Evolutionary conservation across 2,329 filamentous ascomycete species (phyloP), one percentile per base, ranked within the genome.

Genomic region (Dothideomycetidae sp.): DNA sequence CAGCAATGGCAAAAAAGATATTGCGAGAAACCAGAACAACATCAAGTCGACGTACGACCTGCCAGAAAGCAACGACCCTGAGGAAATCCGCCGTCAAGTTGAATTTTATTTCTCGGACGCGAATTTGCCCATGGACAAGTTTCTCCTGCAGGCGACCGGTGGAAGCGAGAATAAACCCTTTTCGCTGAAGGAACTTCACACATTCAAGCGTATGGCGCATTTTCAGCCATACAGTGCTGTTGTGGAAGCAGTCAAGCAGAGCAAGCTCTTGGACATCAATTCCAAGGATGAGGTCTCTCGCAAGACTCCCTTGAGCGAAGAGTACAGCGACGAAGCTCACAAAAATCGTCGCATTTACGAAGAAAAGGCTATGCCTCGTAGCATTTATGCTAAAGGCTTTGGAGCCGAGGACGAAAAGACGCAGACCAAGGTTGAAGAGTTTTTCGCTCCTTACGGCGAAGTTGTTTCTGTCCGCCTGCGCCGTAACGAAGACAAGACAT

Each of bases 81-180:
- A 67, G 15, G 73, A 80, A 60, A 93, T 94, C 52, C 79, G 83
- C 56, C 78, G 78, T 54, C 86, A 92, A 80, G 82, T 93, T 50
- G 85, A 94, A 57, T 94, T 93, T 61, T 94, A 94, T 70, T 93
- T 94, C 62, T 81, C 81, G 52, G 81, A 92, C 58, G 81, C 78
- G 52, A 94, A 94, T 62, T 73, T 98, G 26, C 78, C 80, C 36
- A 76, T 75, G 52, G 92, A 98, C 62, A 81, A 84, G 57, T 93
- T 83, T 64, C 71, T 98, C 49, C 81, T 85, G 66, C 68, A 75
- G 45, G 68, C 77, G 52, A 81, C 83, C 39, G 79, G 77, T 28
- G 88, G 88, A 40, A 67, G 72, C 46, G 70, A 79, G 52, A 93
- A 94, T 67, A 79, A 81, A 58, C 71, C 86, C 30, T 77, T 98